Percentiles rank a stretch among this genome's conserved stretches.
These are phyloP conservation scores for Hanseniaspora jakobsenii DNA, from an alignment of 805 yeast species.

Conservation along the genomic window DNA sequence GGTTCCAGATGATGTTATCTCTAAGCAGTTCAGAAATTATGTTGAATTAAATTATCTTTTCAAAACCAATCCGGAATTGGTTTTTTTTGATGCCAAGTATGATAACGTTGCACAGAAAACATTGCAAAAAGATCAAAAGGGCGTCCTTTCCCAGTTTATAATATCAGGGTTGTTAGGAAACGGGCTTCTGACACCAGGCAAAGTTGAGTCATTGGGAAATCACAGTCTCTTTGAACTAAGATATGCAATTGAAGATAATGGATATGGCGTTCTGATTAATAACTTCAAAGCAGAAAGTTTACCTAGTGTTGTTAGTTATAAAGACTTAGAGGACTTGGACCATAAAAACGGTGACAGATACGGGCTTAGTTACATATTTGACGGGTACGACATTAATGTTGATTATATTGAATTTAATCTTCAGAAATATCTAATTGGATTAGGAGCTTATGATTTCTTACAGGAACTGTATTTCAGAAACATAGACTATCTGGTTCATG, in stretches of 20 bases:
- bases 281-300: conserved; percentile 25
- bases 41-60: conserved; percentile 38
- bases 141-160: conserved; percentile 26
- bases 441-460: conserved; percentile 51
- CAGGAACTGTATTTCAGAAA: conserved; percentile 56
- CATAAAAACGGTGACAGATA: conserved; percentile 20
- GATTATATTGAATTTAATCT: conserved; percentile 35
- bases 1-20: conserved; percentile 34
- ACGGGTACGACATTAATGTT: conserved; percentile 20
- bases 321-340: conserved; percentile 3
- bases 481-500: conserved; percentile 48
- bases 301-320: conserved; percentile 32
- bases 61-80: conserved; percentile 1
- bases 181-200: conserved; percentile 20
- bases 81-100: conserved; percentile 17
- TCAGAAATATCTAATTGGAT: conserved; percentile 46
- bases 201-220: conserved; percentile 24
- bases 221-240: conserved; percentile 14
- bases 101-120: conserved; percentile 13
- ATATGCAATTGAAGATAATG: conserved; percentile 24
- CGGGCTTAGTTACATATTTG: conserved; percentile 42
- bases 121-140: conserved; percentile 27
- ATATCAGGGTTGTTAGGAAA: conserved; percentile 39
- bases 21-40: conserved; percentile 25
- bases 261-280: conserved; percentile 31